Base-by-base conservation (phyloP, 2,329 filamentous ascomycete genomes). In the Fusarium avenaceum region DNA sequence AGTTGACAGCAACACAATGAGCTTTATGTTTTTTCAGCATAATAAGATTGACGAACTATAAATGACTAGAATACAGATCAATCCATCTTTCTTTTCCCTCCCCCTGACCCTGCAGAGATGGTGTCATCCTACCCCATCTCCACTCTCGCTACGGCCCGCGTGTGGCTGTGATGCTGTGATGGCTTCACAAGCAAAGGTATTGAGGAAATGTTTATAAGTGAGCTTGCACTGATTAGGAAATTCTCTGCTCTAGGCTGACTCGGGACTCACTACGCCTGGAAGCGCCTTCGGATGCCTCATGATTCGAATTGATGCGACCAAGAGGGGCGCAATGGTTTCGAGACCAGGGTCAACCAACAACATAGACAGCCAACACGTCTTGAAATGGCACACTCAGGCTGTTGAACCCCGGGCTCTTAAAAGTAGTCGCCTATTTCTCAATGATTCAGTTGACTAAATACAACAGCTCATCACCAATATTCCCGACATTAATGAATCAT, bases 311-410 rank as follows among this genome's bases (percentile, higher is more conserved):
- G 32, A 50, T 47, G 54, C 57, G 50, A 38, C 44, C n/a, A 45
- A 40, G 32, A 52, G 50, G 57, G 63, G 57, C 64, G 63, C 64
- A 67, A 63, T 48, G 24, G 63, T 63, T 66, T 58, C 22, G 17
- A 58, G 57, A 63, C 64, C 22, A 38, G 64, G 64, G 52, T 50
- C 33, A 44, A 47, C 63, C 57, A 67, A 66, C 63, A 56, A 28
- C 55, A 61, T 55, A 39, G 17, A 20, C 49, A 26, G 13, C 45
- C 30, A 65, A 45, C 51, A 49, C 20, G n/a, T 24, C 35, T 39
- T 47, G 42, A 20, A 19, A 47, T 59, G 14, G 30, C 46, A 52
- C 46, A 30, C 39, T 26, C 7, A 35, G 33, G 32, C 28, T 52
- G 15, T 13, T 20, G 13, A 22, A 22, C 10, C 28, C 22, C 7